phyloP scores from a whole-genome alignment of 2,329 filamentous ascomycete genomes.

The Blumeriella jaapii region DNA sequence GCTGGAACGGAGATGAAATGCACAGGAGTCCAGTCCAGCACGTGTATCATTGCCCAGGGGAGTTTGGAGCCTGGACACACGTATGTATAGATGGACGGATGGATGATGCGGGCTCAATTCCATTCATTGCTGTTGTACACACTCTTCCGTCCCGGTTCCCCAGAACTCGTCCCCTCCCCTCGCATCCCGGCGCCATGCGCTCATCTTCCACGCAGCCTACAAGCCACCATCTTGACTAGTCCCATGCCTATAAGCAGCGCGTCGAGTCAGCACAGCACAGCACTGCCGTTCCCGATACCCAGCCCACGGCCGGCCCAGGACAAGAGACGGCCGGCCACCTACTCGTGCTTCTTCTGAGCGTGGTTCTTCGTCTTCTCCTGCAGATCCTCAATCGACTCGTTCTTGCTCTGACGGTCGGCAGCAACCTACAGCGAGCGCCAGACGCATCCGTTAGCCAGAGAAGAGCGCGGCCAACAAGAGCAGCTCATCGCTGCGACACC shows the following conservation, averaged over 20 bases:
- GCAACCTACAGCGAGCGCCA: conserved; percentile 11
- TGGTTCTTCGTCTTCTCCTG: conserved; percentile 36
- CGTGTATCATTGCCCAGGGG: too few relatives aligned
- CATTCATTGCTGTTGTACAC: neutral
- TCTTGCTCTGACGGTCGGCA: conserved; percentile 16
- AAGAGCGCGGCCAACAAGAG: too few relatives aligned
- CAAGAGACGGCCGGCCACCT: conserved; percentile 9
- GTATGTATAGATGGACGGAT: neutral
- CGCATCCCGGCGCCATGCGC: too few relatives aligned
- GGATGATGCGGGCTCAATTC: too few relatives aligned
- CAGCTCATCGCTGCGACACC: too few relatives aligned
- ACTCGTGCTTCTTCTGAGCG: conserved; percentile 24
- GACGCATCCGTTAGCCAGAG: neutral
- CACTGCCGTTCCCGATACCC: neutral
- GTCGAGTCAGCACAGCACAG: conserved; percentile 7
- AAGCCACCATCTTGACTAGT: conserved; percentile 22
- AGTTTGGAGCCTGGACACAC: too few relatives aligned
- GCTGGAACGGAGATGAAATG: too few relatives aligned
- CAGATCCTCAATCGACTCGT: conserved; percentile 43
- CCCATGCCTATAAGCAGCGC: conserved; percentile 14
- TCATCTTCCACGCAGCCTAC: conserved; percentile 2
- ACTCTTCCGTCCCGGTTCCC: too few relatives aligned
- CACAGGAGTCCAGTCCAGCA: too few relatives aligned
- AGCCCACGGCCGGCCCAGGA: conserved; percentile 1
- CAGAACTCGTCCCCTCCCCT: too few relatives aligned